A percentile compares a stretch with the other conserved stretches of the same genome.
Evolutionary conservation across 495 filamentous ascomycete genomes (phyloP).

Genomic region (Neurospora sp.): DNA sequence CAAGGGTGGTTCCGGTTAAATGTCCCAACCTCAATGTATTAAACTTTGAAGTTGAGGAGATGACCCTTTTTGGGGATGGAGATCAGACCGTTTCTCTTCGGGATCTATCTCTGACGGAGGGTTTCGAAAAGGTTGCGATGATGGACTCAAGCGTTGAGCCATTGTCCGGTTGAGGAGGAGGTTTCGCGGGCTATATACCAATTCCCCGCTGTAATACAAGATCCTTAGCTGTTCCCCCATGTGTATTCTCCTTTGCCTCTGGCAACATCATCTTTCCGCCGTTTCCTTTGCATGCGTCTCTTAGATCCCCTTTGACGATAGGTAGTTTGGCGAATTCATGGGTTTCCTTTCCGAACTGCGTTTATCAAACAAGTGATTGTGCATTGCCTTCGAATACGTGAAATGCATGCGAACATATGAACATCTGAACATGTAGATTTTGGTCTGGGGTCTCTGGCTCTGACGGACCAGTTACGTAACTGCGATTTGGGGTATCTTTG

Average conservation of each 20-base stretch:
- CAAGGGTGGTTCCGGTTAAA: conserved; percentile 84
- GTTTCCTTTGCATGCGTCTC: conserved; percentile 33
- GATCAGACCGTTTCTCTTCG: conserved; percentile 15
- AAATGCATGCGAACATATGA: neutral
- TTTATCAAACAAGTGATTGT: neutral
- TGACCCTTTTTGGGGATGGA: conserved; percentile 27
- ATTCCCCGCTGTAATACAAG: conserved; percentile 52
- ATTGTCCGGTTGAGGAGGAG: conserved; percentile 1
- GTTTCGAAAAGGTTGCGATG: conserved; percentile 3
- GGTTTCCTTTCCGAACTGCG: conserved; percentile 11
- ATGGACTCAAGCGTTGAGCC: neutral
- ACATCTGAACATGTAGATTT: neutral
- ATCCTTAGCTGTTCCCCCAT: conserved; percentile 44
- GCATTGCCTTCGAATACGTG: neutral
- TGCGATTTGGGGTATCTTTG: neutral
- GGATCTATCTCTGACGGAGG: neutral
- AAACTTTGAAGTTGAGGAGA: conserved; percentile 14
- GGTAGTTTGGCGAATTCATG: conserved; percentile 17
- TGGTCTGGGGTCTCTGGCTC: neutral
- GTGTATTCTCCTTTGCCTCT: conserved; percentile 35
- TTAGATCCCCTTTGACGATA: conserved; percentile 31
- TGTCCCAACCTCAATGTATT: conserved; percentile 23
- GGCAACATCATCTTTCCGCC: conserved; percentile 25
- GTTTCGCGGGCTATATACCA: conserved; percentile 7
- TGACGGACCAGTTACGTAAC: neutral